Evolutionary conservation across 139 green algal species (phyloP).

Genomic region (Nannochloris sp.): DNA sequence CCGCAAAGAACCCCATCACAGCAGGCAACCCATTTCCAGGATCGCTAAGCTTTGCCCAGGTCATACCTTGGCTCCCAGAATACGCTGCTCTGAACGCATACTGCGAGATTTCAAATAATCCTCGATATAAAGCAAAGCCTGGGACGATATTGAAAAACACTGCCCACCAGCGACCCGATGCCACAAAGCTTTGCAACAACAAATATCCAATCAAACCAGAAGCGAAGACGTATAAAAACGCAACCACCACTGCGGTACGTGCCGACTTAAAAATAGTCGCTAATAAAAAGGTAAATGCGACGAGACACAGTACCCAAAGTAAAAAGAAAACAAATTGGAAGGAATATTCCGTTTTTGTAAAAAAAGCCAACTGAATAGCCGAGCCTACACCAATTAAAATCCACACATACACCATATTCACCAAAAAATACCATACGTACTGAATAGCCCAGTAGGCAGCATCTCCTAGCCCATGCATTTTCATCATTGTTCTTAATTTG

Average conservation of each 20-base stretch:
- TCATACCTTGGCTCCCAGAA: slow-evolving; percentile 59
- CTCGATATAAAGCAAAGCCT: slow-evolving; percentile 72
- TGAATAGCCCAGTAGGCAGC: slow-evolving; percentile 42
- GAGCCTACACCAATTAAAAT: slow-evolving; percentile 72
- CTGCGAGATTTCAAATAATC: slow-evolving; percentile 60
- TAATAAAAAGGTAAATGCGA: slow-evolving; percentile 76
- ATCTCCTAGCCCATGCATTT: slow-evolving; percentile 87
- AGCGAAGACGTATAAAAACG: slow-evolving; percentile 76
- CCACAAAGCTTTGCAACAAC: slow-evolving; percentile 29
- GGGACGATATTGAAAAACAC: slow-evolving; percentile 71
- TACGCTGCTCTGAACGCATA: slow-evolving; percentile 64
- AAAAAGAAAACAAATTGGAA: slow-evolving; percentile 78
- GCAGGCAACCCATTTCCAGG: slow-evolving; percentile 47
- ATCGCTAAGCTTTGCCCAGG: slow-evolving; percentile 54
- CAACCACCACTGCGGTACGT: slow-evolving; percentile 54
- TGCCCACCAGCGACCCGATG: slow-evolving; percentile 31
- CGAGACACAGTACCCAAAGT: slow-evolving; percentile 76
- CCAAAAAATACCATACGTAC: slow-evolving; percentile 69
- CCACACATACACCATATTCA: slow-evolving; percentile 71
- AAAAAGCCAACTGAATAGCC: slow-evolving; percentile 74
- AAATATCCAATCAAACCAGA: slow-evolving; percentile 41
- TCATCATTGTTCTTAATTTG: slow-evolving; percentile 90
- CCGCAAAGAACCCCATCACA: slow-evolving; percentile 55
- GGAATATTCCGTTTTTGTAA: slow-evolving; percentile 56
- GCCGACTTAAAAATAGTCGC: slow-evolving; percentile 58